phyloP scores from a whole-genome alignment of 75 land plant genomes.

The Cryptomeria japonica region DNA sequence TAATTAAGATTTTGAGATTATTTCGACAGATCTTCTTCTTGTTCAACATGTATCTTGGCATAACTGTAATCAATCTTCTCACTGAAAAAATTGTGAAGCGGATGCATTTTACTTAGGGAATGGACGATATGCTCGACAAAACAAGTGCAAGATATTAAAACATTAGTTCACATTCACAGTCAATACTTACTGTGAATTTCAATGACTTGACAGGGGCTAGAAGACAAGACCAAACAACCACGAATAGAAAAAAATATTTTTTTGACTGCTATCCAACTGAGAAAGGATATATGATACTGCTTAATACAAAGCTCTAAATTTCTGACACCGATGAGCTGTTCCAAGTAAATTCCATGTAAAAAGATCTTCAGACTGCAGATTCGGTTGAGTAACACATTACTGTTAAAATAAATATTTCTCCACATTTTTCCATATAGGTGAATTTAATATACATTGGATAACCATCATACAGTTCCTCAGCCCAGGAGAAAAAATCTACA shows the following conservation, averaged over 20 bases:
- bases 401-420: no score
- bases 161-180: not conserved
- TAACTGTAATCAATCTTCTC: no score
- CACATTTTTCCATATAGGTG: no score
- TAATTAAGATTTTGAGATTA: no score
- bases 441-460: no score
- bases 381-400: not conserved
- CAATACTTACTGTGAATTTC: no score
- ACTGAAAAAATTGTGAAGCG: no score
- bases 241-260: not conserved
- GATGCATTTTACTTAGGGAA: no score
- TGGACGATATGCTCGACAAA: not conserved
- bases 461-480: no score
- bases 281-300: not conserved
- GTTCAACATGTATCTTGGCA: no score
- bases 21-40: no score
- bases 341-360: not conserved
- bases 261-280: not conserved
- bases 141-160: not conserved
- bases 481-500: no score
- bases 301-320: not conserved
- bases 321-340: not conserved
- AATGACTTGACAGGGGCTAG: not conserved
- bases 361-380: not conserved
- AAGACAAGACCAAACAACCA: not conserved